A percentile compares a stretch with the other conserved stretches of the same genome.
Evolutionary conservation across 2,329 filamentous ascomycete genomes (phyloP).

Genomic region (Colletotrichum echinochloae): DNA sequence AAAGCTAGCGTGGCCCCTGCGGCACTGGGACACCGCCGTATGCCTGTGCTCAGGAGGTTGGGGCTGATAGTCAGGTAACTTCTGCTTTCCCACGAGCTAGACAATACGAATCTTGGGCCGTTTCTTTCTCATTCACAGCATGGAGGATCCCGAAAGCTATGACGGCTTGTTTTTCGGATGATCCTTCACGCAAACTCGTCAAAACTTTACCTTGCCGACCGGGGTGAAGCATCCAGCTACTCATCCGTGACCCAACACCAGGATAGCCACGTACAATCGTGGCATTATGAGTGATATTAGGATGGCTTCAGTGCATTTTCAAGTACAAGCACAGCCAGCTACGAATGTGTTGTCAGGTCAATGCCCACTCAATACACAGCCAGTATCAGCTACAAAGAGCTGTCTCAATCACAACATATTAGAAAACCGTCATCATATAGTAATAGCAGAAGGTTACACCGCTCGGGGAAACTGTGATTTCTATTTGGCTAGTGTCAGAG

Average conservation of each 20-base stretch:
- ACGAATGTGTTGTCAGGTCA: too few species aligned
- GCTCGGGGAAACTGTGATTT: too few species aligned
- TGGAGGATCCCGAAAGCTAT: background rate
- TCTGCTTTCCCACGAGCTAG: background rate
- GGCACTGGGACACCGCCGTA: background rate
- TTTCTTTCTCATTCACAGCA: slow-evolving; percentile 4
- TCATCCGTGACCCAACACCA: background rate
- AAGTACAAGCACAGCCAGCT: too few species aligned
- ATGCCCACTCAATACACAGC: too few species aligned
- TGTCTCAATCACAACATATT: too few species aligned
- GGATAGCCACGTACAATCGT: background rate
- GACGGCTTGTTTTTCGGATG: slow-evolving; percentile 2
- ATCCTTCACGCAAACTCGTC: background rate
- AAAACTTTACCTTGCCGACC: background rate
- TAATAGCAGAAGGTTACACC: too few species aligned
- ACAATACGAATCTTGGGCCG: slow-evolving; percentile 8
- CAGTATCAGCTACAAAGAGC: too few species aligned
- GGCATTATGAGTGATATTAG: too few species aligned
- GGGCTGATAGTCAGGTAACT: slow-evolving; percentile 12
- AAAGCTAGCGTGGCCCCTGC: slow-evolving; percentile 16
- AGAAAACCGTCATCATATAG: too few species aligned
- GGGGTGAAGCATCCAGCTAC: too few species aligned
- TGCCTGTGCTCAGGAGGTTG: slow-evolving; percentile 14
- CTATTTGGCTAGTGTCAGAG: too few species aligned
- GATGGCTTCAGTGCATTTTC: too few species aligned